These are phyloP conservation scores for Lyophyllum shimeji DNA, from an alignment of 768 basidiomycete genomes.

Conservation along the genomic window DNA sequence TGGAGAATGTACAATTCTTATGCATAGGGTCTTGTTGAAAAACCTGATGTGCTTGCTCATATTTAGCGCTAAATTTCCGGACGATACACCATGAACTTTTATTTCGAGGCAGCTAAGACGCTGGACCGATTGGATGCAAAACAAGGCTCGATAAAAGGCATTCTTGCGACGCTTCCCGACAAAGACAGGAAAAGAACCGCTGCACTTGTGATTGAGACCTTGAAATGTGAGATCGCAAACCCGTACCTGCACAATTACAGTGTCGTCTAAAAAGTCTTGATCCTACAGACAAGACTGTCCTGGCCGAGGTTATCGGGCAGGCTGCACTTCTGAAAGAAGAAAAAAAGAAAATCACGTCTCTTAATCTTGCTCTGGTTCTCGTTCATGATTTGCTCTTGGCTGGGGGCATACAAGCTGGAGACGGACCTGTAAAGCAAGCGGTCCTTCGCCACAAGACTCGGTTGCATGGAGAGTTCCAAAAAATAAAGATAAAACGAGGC, in stretches of 20 bases:
- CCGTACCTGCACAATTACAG: neutral
- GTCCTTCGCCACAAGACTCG: slow-evolving; percentile 88
- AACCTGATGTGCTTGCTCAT: slow-evolving; percentile 25
- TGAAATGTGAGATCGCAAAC: slow-evolving; percentile 73
- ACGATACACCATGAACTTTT: slow-evolving; percentile 80
- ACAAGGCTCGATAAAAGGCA: slow-evolving; percentile 89
- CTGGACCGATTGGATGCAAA: slow-evolving; percentile 86
- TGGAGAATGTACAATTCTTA: slow-evolving; percentile 19
- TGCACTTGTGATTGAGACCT: slow-evolving; percentile 89
- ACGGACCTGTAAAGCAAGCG: slow-evolving; percentile 89
- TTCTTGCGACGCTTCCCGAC: slow-evolving; percentile 71
- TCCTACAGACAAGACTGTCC: slow-evolving; percentile 69
- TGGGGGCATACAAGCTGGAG: slow-evolving; percentile 84
- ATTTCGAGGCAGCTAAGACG: slow-evolving; percentile 83
- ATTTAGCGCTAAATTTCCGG: slow-evolving; percentile 24
- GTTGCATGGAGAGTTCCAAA: slow-evolving; percentile 82
- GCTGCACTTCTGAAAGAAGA: slow-evolving; percentile 75
- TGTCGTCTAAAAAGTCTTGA: neutral
- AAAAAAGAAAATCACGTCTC: slow-evolving; percentile 70
- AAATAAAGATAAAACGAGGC: slow-evolving; percentile 76
- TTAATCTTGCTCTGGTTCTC: slow-evolving; percentile 79
- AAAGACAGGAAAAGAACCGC: slow-evolving; percentile 76
- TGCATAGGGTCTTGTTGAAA: slow-evolving; percentile 12
- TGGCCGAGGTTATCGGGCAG: slow-evolving; percentile 66
- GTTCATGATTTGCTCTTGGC: slow-evolving; percentile 89